Evolutionary conservation across 345 rosid species (phyloP).

Genomic region (Acer yangbiense): DNA sequence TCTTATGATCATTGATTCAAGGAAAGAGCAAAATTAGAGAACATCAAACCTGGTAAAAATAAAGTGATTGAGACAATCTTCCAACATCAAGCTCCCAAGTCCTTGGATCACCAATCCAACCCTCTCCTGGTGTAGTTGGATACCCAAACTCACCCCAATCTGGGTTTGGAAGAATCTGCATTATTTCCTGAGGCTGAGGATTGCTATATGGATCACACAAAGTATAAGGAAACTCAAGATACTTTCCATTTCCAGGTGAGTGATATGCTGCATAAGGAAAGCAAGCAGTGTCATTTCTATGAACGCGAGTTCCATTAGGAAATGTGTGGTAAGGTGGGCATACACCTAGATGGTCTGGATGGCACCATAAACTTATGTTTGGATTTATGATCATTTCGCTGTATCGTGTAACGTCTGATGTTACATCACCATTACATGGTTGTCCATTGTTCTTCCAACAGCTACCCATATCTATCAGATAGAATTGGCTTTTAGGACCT

Average conservation of each 20-base stretch:
- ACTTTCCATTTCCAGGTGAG: slow-evolving; percentile 49
- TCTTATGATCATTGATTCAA: no score
- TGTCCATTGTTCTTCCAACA: slow-evolving; percentile 67
- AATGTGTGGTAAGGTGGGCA: slow-evolving; percentile 50
- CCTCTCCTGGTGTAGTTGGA: slow-evolving; percentile 47
- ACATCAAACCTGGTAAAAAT: slow-evolving; percentile 42
- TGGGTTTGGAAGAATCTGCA: slow-evolving; percentile 53
- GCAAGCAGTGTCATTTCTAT: slow-evolving; percentile 32
- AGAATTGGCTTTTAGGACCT: slow-evolving; percentile 54
- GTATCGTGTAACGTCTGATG: slow-evolving; percentile 53
- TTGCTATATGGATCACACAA: slow-evolving; percentile 55
- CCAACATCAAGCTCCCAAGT: slow-evolving; percentile 60
- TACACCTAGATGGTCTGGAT: slow-evolving; percentile 29
- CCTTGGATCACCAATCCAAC: slow-evolving; percentile 54
- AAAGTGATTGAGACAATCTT: slow-evolving; percentile 43
- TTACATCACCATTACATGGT: slow-evolving; percentile 48
- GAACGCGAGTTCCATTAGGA: slow-evolving; percentile 34
- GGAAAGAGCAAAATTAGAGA: no score
- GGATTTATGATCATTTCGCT: slow-evolving; percentile 53
- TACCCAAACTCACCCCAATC: slow-evolving; percentile 54
- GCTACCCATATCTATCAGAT: slow-evolving; percentile 51
- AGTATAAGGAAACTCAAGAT: slow-evolving; percentile 35
- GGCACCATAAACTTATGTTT: slow-evolving; percentile 30
- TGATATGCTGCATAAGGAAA: slow-evolving; percentile 53
- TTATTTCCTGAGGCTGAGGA: slow-evolving; percentile 57